Evolutionary conservation across 176 grass and related monocot genomes (phyloP).

Genomic region (Oryza australiensis): DNA sequence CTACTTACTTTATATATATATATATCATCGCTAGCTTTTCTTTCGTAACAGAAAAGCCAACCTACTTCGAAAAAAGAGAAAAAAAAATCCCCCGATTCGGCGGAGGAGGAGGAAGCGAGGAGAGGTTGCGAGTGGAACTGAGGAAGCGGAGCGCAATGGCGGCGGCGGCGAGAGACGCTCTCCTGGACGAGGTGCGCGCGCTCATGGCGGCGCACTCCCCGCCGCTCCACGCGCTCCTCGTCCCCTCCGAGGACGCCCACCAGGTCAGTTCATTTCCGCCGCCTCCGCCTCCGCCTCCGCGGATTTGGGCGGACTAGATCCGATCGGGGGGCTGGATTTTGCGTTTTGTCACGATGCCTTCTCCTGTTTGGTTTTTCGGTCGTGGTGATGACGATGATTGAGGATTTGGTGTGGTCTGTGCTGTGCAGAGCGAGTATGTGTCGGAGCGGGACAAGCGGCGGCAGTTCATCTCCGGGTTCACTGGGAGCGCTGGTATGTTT

Average conservation of each 20-base stretch:
- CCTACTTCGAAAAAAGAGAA: no score
- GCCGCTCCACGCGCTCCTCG: constrained; percentile 73
- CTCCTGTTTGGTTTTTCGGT: neutral
- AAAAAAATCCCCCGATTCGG: neutral
- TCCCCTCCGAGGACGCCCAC: constrained; percentile 94
- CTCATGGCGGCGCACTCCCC: constrained; percentile 84
- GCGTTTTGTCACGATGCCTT: neutral
- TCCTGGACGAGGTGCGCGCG: constrained; percentile 64
- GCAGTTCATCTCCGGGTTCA: constrained; percentile 85
- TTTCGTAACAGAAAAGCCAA: neutral
- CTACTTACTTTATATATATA: no score
- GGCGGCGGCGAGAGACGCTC: constrained; percentile 47
- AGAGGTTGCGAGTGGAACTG: neutral
- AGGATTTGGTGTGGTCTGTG: neutral
- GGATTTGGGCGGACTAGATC: constrained; percentile 6
- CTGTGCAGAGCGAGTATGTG: constrained; percentile 90
- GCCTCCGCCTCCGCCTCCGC: no score
- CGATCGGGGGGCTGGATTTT: neutral
- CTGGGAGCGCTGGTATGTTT: constrained; percentile 77
- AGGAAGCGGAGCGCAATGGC: constrained; percentile 7
- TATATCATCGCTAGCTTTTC: neutral
- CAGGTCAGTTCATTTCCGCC: constrained; percentile 53
- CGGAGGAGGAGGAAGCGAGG: constrained; percentile 2
- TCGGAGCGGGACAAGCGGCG: constrained; percentile 91
- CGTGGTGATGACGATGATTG: neutral